Evolutionary conservation across 139 green algal genomes (phyloP).

Genomic region (Eudorina sp.): DNA sequence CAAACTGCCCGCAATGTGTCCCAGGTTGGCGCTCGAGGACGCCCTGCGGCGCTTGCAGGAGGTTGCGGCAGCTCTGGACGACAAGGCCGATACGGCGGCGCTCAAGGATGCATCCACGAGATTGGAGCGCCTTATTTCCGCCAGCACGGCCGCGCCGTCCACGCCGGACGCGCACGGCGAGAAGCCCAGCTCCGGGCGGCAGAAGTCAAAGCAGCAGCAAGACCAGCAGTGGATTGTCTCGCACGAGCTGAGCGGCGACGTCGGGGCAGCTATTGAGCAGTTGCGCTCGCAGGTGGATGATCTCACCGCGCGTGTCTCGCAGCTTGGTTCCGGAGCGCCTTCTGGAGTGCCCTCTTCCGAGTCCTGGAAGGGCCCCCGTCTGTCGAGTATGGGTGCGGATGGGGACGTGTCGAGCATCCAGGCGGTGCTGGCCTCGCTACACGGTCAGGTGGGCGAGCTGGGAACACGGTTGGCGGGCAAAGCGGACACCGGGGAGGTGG

Average conservation of each 20-base stretch:
- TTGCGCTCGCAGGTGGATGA: conserved; percentile 11
- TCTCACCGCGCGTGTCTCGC: neutral
- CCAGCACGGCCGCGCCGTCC: neutral
- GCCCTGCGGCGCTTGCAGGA: conserved; percentile 30
- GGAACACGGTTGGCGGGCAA: conserved; percentile 36
- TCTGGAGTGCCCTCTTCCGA: neutral
- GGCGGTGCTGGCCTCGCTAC: conserved; percentile 5
- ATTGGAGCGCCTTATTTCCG: neutral
- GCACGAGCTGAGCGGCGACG: neutral
- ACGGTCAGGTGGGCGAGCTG: conserved; percentile 38
- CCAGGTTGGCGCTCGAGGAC: conserved; percentile 30
- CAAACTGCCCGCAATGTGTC: too few species aligned
- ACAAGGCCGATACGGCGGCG: conserved; percentile 10
- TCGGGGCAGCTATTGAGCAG: neutral
- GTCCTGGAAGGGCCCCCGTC: neutral
- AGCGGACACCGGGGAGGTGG: conserved; percentile 18
- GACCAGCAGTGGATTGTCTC: conserved; percentile 23
- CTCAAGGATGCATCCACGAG: neutral
- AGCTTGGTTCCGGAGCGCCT: neutral
- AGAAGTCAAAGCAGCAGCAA: neutral
- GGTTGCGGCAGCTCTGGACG: conserved; percentile 6
- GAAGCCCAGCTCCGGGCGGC: conserved; percentile 2
- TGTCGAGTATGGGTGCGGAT: neutral
- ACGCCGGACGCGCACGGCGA: neutral
- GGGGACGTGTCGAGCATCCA: neutral